Base-by-base conservation (phyloP, 495 filamentous ascomycete species). In the Lophiotrema nucula region DNA sequence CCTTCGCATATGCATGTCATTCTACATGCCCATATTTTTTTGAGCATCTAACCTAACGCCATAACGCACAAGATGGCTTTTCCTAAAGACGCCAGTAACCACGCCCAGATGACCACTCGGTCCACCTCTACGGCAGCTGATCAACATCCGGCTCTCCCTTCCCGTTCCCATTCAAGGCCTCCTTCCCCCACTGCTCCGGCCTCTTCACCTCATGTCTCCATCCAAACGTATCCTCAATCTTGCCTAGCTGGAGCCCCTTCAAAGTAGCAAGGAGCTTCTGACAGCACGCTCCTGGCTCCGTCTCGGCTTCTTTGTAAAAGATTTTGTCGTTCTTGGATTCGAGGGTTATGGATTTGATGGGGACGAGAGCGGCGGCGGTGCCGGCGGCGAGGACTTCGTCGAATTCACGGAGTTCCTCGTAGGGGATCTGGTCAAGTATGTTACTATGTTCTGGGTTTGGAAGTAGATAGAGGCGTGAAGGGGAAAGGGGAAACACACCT, bases 341-440 rank as follows among this genome's bases (percentile, higher is more conserved):
- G 68, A 87, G 84, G 1, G 87, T 89, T 61, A 98, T 95, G 46
- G 86, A 91, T 48, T 84, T 84, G 67, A 98, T 89, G 0, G 93
- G 93, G 10, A 97, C 90, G 39, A 98, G 75, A 1, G 90, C 88
- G 0, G 92, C 93, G 3, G 93, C 93, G 0, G 93, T 98, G 0
- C 93, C 93, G 1, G 89, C 90, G 2, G 92, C 93, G 73, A 96
- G 80, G 18, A 98, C 84, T 71, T 98, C 93, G 42, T 77, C 77
- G 73, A 97, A 97, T 5, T 73, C 68, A 13, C 73, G 68, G 8
- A 97, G 75, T 60, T 98, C 92, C n/a, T 81, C 77, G 70, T 92
- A 92, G 58, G 82, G 80, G 68, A 95, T 87, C 76, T 85, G 46
- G n/a, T 33, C 4, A 25, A 33, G 10, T 43, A 26, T 56, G n/a